Conservation (phyloP, 2,329 filamentous ascomycete species). For the Verticillium isaacii region DNA sequence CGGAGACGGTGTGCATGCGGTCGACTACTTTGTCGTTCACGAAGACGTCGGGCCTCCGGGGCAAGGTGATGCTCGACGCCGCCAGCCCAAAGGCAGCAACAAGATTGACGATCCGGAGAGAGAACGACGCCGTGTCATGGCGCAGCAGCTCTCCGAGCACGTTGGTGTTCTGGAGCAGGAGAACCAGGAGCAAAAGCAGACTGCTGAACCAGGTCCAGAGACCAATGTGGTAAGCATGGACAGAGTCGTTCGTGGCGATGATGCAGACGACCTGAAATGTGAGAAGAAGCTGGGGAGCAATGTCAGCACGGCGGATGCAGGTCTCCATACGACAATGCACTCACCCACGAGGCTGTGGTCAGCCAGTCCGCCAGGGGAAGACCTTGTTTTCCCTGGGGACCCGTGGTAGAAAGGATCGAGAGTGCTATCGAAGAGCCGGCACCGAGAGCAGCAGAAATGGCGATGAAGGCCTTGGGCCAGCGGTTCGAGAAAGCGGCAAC, state of each 20-base stretch:
- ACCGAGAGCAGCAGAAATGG: constrained; percentile 49
- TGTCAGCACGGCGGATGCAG: not conserved
- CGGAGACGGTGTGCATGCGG: constrained; percentile 54
- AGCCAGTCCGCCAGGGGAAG: constrained; percentile 56
- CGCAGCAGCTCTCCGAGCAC: constrained; percentile 28
- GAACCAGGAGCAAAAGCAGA: constrained; percentile 35
- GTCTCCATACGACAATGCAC: constrained; percentile 16
- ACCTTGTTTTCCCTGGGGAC: constrained; percentile 20
- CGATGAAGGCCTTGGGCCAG: constrained; percentile 48
- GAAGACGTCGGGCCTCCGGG: constrained; percentile 64
- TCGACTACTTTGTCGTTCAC: constrained; percentile 57
- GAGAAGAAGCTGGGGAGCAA: constrained; percentile 27
- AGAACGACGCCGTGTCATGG: constrained; percentile 28
- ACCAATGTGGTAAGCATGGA: constrained; percentile 49
- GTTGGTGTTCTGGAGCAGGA: constrained; percentile 39
- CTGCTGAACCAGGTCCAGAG: constrained; percentile 45
- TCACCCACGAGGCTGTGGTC: constrained; percentile 57
- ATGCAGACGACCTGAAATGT: constrained; percentile 47
- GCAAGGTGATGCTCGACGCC: constrained; percentile 49
- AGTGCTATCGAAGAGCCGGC: constrained; percentile 51
- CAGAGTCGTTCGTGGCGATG: constrained; percentile 42
- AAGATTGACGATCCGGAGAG: constrained; percentile 44
- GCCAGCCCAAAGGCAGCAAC: constrained; percentile 37
- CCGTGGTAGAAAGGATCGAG: constrained; percentile 46
- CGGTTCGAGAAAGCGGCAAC: constrained; percentile 57